A percentile compares a stretch with the other conserved stretches of the same genome.
Evolutionary conservation across 495 filamentous ascomycete genomes (phyloP).

Genomic region (Cercophora sp.): DNA sequence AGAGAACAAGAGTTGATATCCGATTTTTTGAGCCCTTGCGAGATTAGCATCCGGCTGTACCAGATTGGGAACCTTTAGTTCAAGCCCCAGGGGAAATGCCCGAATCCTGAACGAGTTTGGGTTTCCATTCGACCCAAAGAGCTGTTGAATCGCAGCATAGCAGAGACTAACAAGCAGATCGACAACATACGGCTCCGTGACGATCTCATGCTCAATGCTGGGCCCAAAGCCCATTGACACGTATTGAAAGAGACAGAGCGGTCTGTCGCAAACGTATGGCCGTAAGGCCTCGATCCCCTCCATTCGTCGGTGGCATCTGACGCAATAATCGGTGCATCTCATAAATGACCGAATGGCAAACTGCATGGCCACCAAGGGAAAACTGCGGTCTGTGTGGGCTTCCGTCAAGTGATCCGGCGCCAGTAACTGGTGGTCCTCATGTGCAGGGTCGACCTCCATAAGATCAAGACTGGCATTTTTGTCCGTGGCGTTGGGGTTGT

Average conservation of each 20-base stretch:
- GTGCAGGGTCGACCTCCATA: not conserved
- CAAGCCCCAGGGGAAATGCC: slow-evolving; percentile 21
- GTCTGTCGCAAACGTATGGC: slow-evolving; percentile 81
- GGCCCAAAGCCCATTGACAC: slow-evolving; percentile 84
- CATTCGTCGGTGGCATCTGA: slow-evolving; percentile 76
- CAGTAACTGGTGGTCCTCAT: slow-evolving; percentile 28
- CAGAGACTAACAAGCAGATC: slow-evolving; percentile 84
- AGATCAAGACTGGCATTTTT: slow-evolving; percentile 20
- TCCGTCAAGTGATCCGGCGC: slow-evolving; percentile 50
- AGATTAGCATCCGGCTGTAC: too few species aligned
- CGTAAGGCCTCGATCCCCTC: slow-evolving; percentile 81
- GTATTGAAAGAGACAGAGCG: slow-evolving; percentile 86
- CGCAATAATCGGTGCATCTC: slow-evolving; percentile 81
- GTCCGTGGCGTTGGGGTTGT: not conserved
- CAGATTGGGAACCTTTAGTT: slow-evolving; percentile 18
- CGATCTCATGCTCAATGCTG: slow-evolving; percentile 79
- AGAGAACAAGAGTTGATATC: not conserved
- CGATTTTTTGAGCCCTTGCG: too few species aligned
- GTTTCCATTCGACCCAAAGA: not conserved
- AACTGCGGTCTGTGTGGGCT: slow-evolving; percentile 24
- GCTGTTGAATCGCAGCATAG: slow-evolving; percentile 49
- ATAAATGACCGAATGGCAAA: slow-evolving; percentile 76
- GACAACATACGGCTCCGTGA: slow-evolving; percentile 75
- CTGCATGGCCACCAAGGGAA: slow-evolving; percentile 76
- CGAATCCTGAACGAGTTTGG: slow-evolving; percentile 16